Percentiles rank a stretch among this genome's conserved stretches.
phyloP scores from a whole-genome alignment of 2,329 filamentous ascomycete genomes.

The Penicillium sp. region DNA sequence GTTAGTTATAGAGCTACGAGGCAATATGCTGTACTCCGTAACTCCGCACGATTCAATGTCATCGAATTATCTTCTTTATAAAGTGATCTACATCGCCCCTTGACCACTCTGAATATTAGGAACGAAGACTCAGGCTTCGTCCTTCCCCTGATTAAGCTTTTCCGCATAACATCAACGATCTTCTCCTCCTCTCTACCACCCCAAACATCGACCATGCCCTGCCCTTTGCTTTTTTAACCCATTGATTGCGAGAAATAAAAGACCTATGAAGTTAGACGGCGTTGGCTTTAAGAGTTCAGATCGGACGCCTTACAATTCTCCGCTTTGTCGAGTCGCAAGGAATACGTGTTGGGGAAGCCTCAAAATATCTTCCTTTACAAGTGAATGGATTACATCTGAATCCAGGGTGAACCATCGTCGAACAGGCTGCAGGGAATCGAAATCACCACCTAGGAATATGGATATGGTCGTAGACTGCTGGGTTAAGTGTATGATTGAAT shows the following conservation, averaged over 20 bases:
- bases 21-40: no score
- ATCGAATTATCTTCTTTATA: no score
- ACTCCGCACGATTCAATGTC: no score
- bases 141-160: background rate
- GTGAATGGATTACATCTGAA: background rate
- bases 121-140: no score
- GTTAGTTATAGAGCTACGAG: no score
- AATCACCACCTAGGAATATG: slow-evolving; percentile 25
- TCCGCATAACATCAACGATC: no score
- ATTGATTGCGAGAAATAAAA: background rate
- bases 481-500: slow-evolving; percentile 16
- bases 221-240: no score
- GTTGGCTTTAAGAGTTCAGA: background rate
- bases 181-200: no score
- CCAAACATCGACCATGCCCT: no score
- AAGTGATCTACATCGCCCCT: no score
- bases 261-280: background rate
- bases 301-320: background rate
- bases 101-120: no score
- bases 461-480: slow-evolving; percentile 21
- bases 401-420: slow-evolving; percentile 8
- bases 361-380: background rate
- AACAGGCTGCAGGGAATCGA: slow-evolving; percentile 16
- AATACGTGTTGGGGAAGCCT: background rate
- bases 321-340: background rate